Evolutionary conservation across 148 eudicot genomes (phyloP).

Genomic region (Pouteria glomerata): DNA sequence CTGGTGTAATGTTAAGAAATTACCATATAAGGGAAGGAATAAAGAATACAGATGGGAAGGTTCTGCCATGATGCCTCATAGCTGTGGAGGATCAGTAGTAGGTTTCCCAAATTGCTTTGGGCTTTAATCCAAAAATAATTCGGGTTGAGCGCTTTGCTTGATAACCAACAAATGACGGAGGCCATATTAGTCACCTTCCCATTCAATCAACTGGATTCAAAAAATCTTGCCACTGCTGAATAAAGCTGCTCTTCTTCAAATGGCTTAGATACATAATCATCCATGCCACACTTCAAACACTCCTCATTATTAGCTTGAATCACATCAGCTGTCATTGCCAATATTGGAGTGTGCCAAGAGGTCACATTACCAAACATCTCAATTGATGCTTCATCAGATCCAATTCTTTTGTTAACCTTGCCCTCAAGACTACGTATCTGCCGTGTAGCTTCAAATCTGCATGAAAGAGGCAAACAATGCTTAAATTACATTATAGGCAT

Average conservation of each 20-base stretch:
- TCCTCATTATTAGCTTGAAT: conserved; percentile 73
- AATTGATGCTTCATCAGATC: conserved; percentile 34
- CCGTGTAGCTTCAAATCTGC: conserved; percentile 77
- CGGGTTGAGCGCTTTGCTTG: background rate
- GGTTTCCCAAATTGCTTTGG: background rate
- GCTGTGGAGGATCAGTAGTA: background rate
- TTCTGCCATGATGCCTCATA: conserved; percentile 4
- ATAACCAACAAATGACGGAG: background rate
- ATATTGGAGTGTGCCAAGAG: conserved; percentile 77
- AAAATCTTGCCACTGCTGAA: conserved; percentile 71
- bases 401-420: conserved; percentile 37
- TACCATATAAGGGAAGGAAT: conserved; percentile 11
- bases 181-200: conserved; percentile 9
- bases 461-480: conserved; percentile 1
- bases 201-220: conserved; percentile 36
- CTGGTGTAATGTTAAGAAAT: background rate
- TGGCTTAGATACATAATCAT: conserved; percentile 82
- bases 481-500: background rate
- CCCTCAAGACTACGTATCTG: conserved; percentile 48
- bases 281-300: conserved; percentile 76
- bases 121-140: background rate
- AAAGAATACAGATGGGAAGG: conserved; percentile 5
- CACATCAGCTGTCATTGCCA: conserved; percentile 96
- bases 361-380: conserved; percentile 20
- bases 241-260: conserved; percentile 70